These are phyloP conservation scores for Wallacemonas sp. DNA, from an alignment of 208 protist genomes.

Conservation along the genomic window DNA sequence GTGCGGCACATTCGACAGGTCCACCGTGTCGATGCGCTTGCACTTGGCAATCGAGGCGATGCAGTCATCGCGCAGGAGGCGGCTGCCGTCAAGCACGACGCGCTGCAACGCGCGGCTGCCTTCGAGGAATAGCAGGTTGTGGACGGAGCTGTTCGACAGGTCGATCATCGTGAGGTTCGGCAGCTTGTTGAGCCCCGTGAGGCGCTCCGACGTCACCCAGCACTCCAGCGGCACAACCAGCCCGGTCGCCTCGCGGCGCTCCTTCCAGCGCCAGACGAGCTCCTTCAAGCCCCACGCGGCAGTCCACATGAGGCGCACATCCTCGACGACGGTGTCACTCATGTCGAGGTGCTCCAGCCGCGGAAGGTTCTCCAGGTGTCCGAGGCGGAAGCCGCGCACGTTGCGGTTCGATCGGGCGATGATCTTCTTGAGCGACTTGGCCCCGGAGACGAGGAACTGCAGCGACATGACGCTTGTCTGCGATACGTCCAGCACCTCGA, in stretches of 20 bases:
- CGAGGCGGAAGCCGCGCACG: conserved; percentile 54
- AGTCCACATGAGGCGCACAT: conserved; percentile 44
- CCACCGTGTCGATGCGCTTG: conserved; percentile 40
- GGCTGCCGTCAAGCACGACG: conserved; percentile 45
- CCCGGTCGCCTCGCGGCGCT: conserved; percentile 51
- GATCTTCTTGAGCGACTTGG: conserved; percentile 37
- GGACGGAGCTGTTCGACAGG: conserved; percentile 45
- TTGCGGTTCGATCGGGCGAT: conserved; percentile 59
- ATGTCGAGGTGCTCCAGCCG: conserved; percentile 59
- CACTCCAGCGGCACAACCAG: conserved; percentile 44
- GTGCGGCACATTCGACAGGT: conserved; percentile 46
- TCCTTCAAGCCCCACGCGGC: conserved; percentile 38
- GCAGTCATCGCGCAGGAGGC: conserved; percentile 27
- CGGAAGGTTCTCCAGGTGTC: conserved; percentile 42
- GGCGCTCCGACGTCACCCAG: conserved; percentile 53
- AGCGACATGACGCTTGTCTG: conserved; percentile 73
- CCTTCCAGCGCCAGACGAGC: conserved; percentile 71
- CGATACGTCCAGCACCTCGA: conserved; percentile 62
- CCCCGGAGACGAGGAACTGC: conserved; percentile 56
- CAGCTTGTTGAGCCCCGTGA: conserved; percentile 36
- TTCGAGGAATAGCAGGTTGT: conserved; percentile 49
- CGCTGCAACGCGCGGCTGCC: conserved; percentile 28
- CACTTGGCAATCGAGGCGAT: conserved; percentile 14
- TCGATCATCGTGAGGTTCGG: conserved; percentile 42
- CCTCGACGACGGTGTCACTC: conserved; percentile 74